Conservation (phyloP, 2,329 filamentous ascomycete genomes). For the Chaetomiaceae sp. region DNA sequence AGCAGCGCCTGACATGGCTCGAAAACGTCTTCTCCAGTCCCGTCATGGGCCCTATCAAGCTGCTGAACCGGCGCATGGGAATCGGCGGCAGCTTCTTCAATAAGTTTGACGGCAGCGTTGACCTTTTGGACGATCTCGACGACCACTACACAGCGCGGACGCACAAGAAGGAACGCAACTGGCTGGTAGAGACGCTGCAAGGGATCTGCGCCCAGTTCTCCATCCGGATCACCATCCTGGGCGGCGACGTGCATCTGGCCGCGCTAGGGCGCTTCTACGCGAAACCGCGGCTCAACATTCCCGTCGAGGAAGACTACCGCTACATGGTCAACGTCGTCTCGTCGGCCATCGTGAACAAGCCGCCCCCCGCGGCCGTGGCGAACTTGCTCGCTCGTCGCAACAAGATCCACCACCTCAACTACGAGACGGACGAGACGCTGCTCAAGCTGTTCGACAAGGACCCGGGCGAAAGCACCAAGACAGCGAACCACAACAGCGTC, state of each 20-base stretch:
- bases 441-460: conserved; percentile 89
- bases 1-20: conserved; percentile 87
- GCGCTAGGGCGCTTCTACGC: conserved; percentile 93
- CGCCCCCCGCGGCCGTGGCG: conserved; percentile 78
- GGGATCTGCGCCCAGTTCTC: conserved; percentile 78
- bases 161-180: conserved; percentile 81
- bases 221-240: conserved; percentile 82
- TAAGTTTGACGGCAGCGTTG: conserved; percentile 86
- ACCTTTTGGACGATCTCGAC: conserved; percentile 86
- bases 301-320: conserved; percentile 75
- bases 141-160: conserved; percentile 93
- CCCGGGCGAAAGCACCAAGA: conserved; percentile 71
- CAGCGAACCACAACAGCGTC: conserved; percentile 67
- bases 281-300: conserved; percentile 70
- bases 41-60: conserved; percentile 78
- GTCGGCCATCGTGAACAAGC: conserved; percentile 93
- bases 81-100: conserved; percentile 83
- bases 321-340: conserved; percentile 96
- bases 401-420: conserved; percentile 65
- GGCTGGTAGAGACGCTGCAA: conserved; percentile 75
- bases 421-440: conserved; percentile 82
- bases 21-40: conserved; percentile 88
- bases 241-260: conserved; percentile 89
- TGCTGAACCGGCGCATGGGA: conserved; percentile 86
- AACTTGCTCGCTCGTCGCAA: conserved; percentile 89